These are phyloP conservation scores for Fusarium fujikuroi DNA, from an alignment of 2,329 filamentous ascomycete genomes.

Conservation along the genomic window DNA sequence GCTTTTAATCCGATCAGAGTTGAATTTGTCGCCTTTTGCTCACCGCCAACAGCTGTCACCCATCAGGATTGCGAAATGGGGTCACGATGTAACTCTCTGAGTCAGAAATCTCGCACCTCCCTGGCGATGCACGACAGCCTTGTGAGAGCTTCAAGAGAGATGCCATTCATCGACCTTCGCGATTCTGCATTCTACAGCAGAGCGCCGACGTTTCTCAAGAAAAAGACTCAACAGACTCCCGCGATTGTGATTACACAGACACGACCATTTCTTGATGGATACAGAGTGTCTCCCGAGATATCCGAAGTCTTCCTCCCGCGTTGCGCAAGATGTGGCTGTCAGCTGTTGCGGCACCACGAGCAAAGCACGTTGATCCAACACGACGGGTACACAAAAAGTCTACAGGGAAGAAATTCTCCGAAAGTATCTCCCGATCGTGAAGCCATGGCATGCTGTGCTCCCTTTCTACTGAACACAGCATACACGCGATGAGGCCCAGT, in stretches of 20 bases:
- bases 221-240: too few species aligned
- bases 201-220: neutral
- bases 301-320: neutral
- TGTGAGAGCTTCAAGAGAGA: neutral
- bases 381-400: neutral
- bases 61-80: neutral
- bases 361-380: neutral
- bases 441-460: neutral
- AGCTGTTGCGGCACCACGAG: neutral
- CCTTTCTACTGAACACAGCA: neutral
- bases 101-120: neutral
- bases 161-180: neutral
- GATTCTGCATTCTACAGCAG: neutral
- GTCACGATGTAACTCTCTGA: neutral
- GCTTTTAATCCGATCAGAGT: neutral
- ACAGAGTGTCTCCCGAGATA: neutral
- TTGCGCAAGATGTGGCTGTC: neutral
- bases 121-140: neutral
- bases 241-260: neutral
- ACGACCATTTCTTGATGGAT: neutral
- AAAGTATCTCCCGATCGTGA: neutral
- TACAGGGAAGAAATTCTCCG: neutral
- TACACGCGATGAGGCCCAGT: neutral
- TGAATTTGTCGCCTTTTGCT: rapidly evolving
- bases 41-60: neutral